phyloP scores from a whole-genome alignment of 129 eudicot genomes.

The Solidago caesia region DNA sequence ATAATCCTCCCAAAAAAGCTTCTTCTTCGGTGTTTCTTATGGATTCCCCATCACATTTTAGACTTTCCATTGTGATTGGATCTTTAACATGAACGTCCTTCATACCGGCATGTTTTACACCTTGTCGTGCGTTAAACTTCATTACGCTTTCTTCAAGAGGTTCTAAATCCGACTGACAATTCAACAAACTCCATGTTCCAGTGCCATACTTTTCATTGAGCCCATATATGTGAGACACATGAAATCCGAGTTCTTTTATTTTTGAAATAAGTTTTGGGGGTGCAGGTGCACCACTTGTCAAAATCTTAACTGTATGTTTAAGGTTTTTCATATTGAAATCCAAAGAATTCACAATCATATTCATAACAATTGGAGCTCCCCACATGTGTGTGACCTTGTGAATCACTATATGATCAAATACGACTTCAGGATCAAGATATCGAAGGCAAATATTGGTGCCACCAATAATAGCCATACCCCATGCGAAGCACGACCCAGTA shows the following conservation, averaged over 20 bases:
- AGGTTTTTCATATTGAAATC: background rate
- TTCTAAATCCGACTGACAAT: background rate
- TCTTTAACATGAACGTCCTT: background rate
- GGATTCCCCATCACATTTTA: background rate
- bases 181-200: background rate
- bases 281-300: background rate
- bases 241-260: background rate
- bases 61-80: background rate
- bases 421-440: background rate
- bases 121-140: conserved; percentile 1
- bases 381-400: background rate
- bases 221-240: background rate
- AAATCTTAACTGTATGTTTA: background rate
- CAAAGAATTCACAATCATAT: background rate
- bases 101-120: background rate
- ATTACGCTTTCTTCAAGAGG: background rate
- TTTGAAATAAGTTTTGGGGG: background rate
- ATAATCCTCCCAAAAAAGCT: background rate
- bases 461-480: background rate
- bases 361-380: background rate
- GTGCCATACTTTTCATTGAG: background rate
- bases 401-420: background rate
- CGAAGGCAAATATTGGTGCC: background rate
- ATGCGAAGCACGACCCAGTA: background rate
- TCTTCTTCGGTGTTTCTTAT: background rate